phyloP scores from a whole-genome alignment of 2,329 filamentous ascomycete species.

The Cladophialophora carrionii region DNA sequence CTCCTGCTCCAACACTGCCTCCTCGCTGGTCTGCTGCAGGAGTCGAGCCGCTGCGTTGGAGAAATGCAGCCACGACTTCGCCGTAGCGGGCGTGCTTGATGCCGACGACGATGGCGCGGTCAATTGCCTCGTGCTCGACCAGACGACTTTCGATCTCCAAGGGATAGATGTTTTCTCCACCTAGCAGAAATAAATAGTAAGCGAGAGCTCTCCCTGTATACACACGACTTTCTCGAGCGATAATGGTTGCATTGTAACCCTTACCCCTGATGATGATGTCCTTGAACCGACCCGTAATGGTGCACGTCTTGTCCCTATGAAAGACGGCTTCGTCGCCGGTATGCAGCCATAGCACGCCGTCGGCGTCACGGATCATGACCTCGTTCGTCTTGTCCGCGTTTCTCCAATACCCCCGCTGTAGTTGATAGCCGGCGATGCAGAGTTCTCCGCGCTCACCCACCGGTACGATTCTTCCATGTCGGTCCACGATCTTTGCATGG shows the following conservation, averaged over 20 bases:
- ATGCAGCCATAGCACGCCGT: constrained; percentile 62
- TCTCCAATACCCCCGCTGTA: constrained; percentile 64
- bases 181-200: constrained; percentile 43
- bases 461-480: constrained; percentile 66
- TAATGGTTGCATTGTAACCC: constrained; percentile 18
- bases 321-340: constrained; percentile 65
- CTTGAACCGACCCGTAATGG: constrained; percentile 75
- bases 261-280: constrained; percentile 74
- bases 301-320: constrained; percentile 65
- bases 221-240: neutral
- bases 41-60: constrained; percentile 44
- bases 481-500: constrained; percentile 75
- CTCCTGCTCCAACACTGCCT: too few species aligned
- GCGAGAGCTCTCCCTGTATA: neutral
- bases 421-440: constrained; percentile 76
- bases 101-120: constrained; percentile 70
- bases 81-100: constrained; percentile 72
- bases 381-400: constrained; percentile 76
- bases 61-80: constrained; percentile 71
- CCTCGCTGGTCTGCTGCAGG: constrained; percentile 37
- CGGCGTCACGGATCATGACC: constrained; percentile 67
- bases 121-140: constrained; percentile 64
- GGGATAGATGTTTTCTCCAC: constrained; percentile 74
- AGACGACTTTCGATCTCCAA: constrained; percentile 75
- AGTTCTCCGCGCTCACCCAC: constrained; percentile 72